Conservation (phyloP, 768 basidiomycete genomes). For the Termitomyces heimii region DNA sequence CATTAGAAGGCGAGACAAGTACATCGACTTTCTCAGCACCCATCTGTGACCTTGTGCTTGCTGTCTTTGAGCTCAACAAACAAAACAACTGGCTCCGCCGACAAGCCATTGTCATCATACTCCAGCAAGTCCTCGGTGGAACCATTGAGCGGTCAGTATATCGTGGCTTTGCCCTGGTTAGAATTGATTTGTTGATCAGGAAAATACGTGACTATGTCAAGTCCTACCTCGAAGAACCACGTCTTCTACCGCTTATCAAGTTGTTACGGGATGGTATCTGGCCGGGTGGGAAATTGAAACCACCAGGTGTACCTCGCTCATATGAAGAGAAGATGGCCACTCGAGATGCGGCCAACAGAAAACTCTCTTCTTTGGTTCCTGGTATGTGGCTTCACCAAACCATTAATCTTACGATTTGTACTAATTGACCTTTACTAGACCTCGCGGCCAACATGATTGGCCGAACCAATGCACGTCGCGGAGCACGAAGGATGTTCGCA, state of each 20-base stretch:
- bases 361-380: slow-evolving; percentile 86
- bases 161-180: neutral
- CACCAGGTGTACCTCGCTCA: slow-evolving; percentile 59
- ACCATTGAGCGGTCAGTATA: slow-evolving; percentile 84
- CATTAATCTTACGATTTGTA: neutral
- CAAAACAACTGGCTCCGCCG: slow-evolving; percentile 94
- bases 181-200: slow-evolving; percentile 31
- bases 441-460: slow-evolving; percentile 97
- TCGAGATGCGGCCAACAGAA: slow-evolving; percentile 83
- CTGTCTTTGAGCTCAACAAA: slow-evolving; percentile 92
- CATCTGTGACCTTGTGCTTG: slow-evolving; percentile 89
- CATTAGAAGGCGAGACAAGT: slow-evolving; percentile 83
- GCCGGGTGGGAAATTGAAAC: slow-evolving; percentile 76
- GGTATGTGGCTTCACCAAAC: slow-evolving; percentile 37
- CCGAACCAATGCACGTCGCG: slow-evolving; percentile 89
- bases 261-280: slow-evolving; percentile 73
- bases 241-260: slow-evolving; percentile 59
- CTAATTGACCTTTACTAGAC: slow-evolving; percentile 46
- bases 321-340: slow-evolving; percentile 76
- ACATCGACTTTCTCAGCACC: slow-evolving; percentile 88
- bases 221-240: slow-evolving; percentile 58
- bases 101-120: slow-evolving; percentile 93
- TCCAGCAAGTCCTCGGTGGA: slow-evolving; percentile 93
- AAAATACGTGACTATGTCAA: slow-evolving; percentile 83
- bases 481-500: slow-evolving; percentile 88